phyloP scores from a whole-genome alignment of 2,329 filamentous ascomycete genomes.

The Cephalotrichum gorgonifer region DNA sequence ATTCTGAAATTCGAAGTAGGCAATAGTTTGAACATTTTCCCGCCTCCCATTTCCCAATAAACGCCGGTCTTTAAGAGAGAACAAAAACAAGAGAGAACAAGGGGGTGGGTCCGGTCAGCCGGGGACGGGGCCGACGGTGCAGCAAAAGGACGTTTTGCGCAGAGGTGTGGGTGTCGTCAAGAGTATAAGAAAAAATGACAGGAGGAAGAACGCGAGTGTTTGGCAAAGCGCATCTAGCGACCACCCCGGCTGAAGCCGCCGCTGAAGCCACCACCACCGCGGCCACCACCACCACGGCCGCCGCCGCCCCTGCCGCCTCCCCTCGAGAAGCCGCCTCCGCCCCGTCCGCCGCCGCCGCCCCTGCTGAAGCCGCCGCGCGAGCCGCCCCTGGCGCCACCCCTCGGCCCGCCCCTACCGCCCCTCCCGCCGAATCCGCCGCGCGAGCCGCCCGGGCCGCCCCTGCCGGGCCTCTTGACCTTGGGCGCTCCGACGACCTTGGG shows the following conservation, averaged over 20 bases:
- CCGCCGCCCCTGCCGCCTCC: conserved; percentile 20
- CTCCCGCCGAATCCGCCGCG: conserved; percentile 26
- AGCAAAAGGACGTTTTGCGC: too few species aligned
- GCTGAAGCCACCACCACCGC: conserved; percentile 22
- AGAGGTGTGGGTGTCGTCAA: too few species aligned
- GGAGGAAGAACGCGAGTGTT: neutral
- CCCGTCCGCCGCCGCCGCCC: conserved; percentile 30
- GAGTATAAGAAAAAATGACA: neutral
- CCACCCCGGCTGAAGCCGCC: conserved; percentile 20
- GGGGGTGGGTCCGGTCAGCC: neutral
- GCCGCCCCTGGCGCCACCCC: conserved; percentile 24
- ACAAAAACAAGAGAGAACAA: neutral
- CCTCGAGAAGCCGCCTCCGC: conserved; percentile 22
- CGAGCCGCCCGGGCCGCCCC: conserved; percentile 29
- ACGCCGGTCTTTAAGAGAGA: conserved; percentile 3
- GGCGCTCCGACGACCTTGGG: conserved; percentile 67
- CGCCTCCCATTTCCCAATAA: conserved; percentile 3
- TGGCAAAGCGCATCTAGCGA: neutral
- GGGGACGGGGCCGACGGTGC: neutral
- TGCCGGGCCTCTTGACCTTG: conserved; percentile 48
- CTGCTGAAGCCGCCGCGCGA: conserved; percentile 26
- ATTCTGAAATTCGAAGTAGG: conserved; percentile 1
- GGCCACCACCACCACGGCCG: conserved; percentile 20
- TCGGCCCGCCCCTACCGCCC: conserved; percentile 22
- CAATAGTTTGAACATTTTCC: conserved; percentile 5